These are phyloP conservation scores for Talaromyces rugulosus DNA, from an alignment of 2,329 filamentous ascomycete genomes.

Conservation along the genomic window DNA sequence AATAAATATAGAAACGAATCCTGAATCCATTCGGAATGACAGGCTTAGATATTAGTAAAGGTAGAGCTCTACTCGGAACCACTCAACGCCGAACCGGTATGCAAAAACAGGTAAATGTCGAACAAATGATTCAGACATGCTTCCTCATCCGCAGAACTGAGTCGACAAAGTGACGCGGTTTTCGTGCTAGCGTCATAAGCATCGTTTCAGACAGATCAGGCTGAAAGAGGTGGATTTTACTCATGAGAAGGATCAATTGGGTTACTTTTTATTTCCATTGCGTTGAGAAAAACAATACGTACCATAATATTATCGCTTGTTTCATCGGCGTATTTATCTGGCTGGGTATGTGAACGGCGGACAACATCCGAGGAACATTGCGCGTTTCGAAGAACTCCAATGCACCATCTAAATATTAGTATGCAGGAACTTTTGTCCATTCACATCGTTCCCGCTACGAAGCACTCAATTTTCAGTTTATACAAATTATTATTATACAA, in stretches of 20 bases:
- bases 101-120: background rate
- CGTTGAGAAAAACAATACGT: background rate
- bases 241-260: background rate
- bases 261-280: background rate
- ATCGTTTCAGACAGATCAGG: background rate
- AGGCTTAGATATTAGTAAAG: background rate
- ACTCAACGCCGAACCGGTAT: background rate
- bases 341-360: background rate
- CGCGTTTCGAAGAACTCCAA: no score
- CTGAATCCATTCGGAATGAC: background rate
- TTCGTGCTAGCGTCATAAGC: background rate
- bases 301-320: background rate
- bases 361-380: background rate
- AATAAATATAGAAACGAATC: no score
- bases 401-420: background rate
- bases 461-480: background rate
- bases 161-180: background rate
- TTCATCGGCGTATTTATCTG: background rate
- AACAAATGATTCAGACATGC: background rate
- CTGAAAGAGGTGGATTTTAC: background rate
- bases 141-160: background rate
- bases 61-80: background rate
- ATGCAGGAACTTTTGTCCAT: background rate
- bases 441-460: background rate
- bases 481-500: background rate